Evolutionary conservation across 1,284 basidiomycete genomes (phyloP), one percentile per base, ranked within the genome.

Genomic region (Retiboletus fuscus): DNA sequence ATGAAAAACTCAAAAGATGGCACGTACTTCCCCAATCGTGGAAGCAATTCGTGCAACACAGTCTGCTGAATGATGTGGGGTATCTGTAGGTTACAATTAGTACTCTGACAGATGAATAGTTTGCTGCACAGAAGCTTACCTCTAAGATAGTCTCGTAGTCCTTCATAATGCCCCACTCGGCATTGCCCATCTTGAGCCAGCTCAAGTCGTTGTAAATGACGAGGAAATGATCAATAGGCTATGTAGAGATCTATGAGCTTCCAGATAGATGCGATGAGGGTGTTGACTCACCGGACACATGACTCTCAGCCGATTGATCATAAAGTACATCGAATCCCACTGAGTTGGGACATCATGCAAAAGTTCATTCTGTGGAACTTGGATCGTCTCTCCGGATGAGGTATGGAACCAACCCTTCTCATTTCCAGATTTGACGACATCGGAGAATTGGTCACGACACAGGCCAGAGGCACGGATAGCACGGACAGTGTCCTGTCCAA

Each of bases 181-280:
- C 30, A 24, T 57, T 24, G 20, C 16, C 20, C 28, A 57, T 57
- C 24, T 57, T 30, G 28, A 57, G 28, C 51, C 28, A 3, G 51
- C 11, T 53, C 26, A 53, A 26, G 15, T 53, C 11, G 18, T 28
- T 28, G 26, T 53, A 30, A 34, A 57, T 57, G 10, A 22, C 18
- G 24, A 66, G 55, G 28, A 60, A 66, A 13, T 39, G 5, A 10
- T 66, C 46, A 22, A 66, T 13, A 20, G 55, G 41, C 65, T 66
- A 28, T 22, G 20, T 5, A 43, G 15, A 55, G n/a, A 47, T 47
- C 22, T 8, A 47, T 57, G 28, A 57, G 18, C 28, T 16, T 34
- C 13, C 12, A 16, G 16, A 16, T 16, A 15, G 26, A 22, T 28
- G 51, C 16, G 16, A 53, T 53, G n/a, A 16, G 13, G 26, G 15